A percentile compares a stretch with the other conserved stretches of the same genome.
Evolutionary conservation across 1,284 basidiomycete genomes (phyloP).

Genomic region (Xerocomus nothofagi): DNA sequence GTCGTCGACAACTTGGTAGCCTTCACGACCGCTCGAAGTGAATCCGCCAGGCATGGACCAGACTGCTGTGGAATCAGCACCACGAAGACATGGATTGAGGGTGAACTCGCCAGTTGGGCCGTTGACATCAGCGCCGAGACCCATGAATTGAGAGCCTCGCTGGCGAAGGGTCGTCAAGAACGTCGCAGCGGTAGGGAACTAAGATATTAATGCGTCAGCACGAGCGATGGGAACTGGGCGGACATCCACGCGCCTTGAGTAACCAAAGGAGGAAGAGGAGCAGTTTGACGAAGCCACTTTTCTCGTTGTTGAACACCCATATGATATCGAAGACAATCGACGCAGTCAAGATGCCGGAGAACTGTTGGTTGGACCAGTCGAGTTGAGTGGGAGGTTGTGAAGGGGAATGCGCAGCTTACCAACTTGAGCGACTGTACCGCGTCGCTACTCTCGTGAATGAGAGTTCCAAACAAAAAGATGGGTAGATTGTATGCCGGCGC

Average conservation of each 20-base stretch:
- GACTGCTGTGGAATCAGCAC: conserved; percentile 43
- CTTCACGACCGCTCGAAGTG: conserved; percentile 55
- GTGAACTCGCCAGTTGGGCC: conserved; percentile 59
- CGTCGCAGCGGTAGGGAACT: conserved; percentile 63
- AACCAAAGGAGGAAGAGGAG: conserved; percentile 60
- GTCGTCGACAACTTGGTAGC: conserved; percentile 76
- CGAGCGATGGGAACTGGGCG: too few relatives aligned
- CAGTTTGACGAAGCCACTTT: conserved; percentile 55
- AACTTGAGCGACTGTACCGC: conserved; percentile 61
- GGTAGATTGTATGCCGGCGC: conserved; percentile 71
- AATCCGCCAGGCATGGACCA: conserved; percentile 88
- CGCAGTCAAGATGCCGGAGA: conserved; percentile 58
- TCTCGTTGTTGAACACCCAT: conserved; percentile 61
- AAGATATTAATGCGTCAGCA: too few relatives aligned
- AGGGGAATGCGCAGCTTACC: conserved; percentile 39
- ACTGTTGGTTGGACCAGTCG: conserved; percentile 41
- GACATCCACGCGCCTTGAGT: conserved; percentile 63
- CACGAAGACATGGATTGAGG: too few relatives aligned
- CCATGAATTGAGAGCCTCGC: conserved; percentile 60
- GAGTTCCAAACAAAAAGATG: conserved; percentile 72
- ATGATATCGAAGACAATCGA: conserved; percentile 69
- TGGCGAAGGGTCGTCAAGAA: conserved; percentile 59
- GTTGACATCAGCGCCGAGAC: conserved; percentile 55
- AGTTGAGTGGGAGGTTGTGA: background rate
- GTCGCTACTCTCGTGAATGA: conserved; percentile 67